These are phyloP conservation scores for Nakataea oryzae DNA, from an alignment of 2,329 filamentous ascomycete species.

Conservation along the genomic window DNA sequence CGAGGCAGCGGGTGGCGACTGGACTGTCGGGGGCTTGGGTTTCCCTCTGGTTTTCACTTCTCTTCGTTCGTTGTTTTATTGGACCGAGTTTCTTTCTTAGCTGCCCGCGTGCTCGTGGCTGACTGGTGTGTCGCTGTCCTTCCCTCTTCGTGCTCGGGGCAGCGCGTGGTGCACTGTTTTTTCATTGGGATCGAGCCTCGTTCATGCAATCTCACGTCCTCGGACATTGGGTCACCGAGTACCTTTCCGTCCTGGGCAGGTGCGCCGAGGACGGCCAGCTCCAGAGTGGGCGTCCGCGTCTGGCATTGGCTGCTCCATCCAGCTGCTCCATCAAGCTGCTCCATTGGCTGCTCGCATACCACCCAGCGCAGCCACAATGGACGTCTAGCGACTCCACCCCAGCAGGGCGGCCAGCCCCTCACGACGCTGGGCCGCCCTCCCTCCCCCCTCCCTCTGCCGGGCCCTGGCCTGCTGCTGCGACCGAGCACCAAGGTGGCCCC, in stretches of 20 bases:
- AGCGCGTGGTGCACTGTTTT: neutral
- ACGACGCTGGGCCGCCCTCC: too few relatives aligned
- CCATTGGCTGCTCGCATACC: too few relatives aligned
- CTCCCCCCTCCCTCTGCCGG: too few relatives aligned
- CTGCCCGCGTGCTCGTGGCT: neutral
- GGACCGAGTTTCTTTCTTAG: neutral
- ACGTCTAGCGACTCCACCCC: neutral
- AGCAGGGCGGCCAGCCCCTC: too few relatives aligned
- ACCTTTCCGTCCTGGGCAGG: neutral
- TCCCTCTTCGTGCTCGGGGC: neutral
- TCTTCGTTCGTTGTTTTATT: neutral
- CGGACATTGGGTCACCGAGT: neutral
- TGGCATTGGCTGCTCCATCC: neutral
- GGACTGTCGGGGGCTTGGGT: too few relatives aligned
- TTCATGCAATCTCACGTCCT: neutral
- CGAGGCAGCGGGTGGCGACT: neutral
- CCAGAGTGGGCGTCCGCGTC: neutral
- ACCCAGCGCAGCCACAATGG: neutral
- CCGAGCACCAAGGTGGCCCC: too few relatives aligned
- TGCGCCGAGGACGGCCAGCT: neutral
- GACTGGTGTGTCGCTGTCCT: neutral
- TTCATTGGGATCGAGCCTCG: too few relatives aligned
- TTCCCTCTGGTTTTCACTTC: neutral
- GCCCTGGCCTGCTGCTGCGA: too few relatives aligned
- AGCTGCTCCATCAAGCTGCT: too few relatives aligned